These are phyloP conservation scores for Rhizophora mangle DNA, from an alignment of 345 rosid genomes.

Conservation along the genomic window DNA sequence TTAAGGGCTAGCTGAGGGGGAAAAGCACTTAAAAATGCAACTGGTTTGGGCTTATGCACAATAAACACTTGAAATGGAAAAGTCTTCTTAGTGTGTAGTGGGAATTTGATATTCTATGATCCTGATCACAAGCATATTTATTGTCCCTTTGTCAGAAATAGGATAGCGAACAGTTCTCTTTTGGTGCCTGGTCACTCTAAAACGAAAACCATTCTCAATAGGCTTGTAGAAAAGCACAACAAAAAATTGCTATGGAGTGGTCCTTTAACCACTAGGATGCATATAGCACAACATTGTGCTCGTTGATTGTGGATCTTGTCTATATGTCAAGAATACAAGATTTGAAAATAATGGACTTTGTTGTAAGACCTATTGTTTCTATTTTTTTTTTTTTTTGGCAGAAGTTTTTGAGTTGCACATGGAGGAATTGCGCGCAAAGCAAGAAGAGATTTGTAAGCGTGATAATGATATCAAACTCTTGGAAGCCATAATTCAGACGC, in stretches of 20 bases:
- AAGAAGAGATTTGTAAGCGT: constrained; percentile 78
- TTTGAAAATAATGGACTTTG: neutral
- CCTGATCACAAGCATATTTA: too few species aligned
- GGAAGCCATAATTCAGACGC: constrained; percentile 92
- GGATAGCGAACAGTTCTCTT: too few species aligned
- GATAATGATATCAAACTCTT: constrained; percentile 84
- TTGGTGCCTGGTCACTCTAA: too few species aligned
- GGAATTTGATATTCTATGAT: too few species aligned
- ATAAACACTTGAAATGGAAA: too few species aligned
- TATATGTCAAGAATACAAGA: neutral
- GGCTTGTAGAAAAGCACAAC: too few species aligned
- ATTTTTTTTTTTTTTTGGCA: constrained; percentile 32
- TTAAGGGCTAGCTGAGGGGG: too few species aligned
- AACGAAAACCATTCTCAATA: too few species aligned
- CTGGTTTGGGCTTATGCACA: too few species aligned
- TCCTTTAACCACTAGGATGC: neutral
- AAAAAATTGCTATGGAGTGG: neutral
- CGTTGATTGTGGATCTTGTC: neutral
- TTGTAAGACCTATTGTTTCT: neutral
- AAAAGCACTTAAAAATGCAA: too few species aligned
- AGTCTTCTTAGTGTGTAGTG: too few species aligned
- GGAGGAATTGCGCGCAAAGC: constrained; percentile 88
- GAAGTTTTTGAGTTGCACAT: constrained; percentile 90
- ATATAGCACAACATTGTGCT: neutral
- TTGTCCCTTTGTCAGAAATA: too few species aligned